Conservation (phyloP, 1,284 basidiomycete species). For the Butyriboletus pseudospeciosus region DNA sequence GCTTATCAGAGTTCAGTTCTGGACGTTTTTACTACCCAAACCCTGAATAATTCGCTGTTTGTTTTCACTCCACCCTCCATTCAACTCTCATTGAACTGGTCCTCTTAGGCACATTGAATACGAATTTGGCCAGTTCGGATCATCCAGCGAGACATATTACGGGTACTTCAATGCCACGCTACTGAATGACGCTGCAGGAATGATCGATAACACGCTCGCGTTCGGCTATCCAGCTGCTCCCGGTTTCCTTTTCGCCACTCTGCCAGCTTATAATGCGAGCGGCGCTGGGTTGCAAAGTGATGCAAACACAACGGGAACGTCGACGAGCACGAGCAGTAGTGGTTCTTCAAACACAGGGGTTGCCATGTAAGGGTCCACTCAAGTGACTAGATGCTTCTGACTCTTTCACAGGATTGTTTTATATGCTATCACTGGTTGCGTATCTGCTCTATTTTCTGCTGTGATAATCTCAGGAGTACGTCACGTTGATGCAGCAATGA, state of each 20-base stretch:
- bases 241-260: slow-evolving; percentile 64
- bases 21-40: slow-evolving; percentile 73
- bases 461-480: slow-evolving; percentile 79
- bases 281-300: slow-evolving; percentile 22
- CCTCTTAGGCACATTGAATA: slow-evolving; percentile 60
- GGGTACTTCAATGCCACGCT: slow-evolving; percentile 54
- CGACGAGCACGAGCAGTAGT: slow-evolving; percentile 11
- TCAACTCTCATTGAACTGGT: slow-evolving; percentile 34
- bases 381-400: slow-evolving; percentile 1
- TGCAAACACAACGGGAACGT: slow-evolving; percentile 11
- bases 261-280: slow-evolving; percentile 65
- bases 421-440: slow-evolving; percentile 81
- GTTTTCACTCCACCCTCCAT: slow-evolving; percentile 22
- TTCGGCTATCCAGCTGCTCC: slow-evolving; percentile 39
- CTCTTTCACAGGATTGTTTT: slow-evolving; percentile 65
- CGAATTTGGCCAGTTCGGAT: slow-evolving; percentile 52
- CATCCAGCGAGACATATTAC: slow-evolving; percentile 50
- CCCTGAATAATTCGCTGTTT: slow-evolving; percentile 40
- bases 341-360: slow-evolving; percentile 54
- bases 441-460: slow-evolving; percentile 74
- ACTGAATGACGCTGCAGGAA: slow-evolving; percentile 50
- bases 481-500: slow-evolving; percentile 8
- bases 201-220: slow-evolving; percentile 50
- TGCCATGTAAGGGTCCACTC: slow-evolving; percentile 53
- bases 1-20: slow-evolving; percentile 75